phyloP scores from a whole-genome alignment of 176 grass and related monocot species.

The sorghum (Sorghum bicolor) region Sorghum_bicolor_NCBIv3 NC_012879.2:16533001-16533500 shows the following conservation, averaged over 20 bases:
- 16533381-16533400: slow-evolving; percentile 88
- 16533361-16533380: slow-evolving; percentile 79
- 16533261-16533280: too few species aligned
- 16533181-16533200: too few species aligned
- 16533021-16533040: slow-evolving; percentile 1
- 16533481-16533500: slow-evolving; percentile 17
- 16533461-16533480: neutral
- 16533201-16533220: too few species aligned
- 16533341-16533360: slow-evolving; percentile 95
- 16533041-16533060: neutral
- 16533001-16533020: neutral
- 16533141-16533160: too few species aligned
- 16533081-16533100: neutral
- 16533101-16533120: neutral
- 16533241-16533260: too few species aligned
- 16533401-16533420: slow-evolving; percentile 89
- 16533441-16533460: neutral
- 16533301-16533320: too few species aligned
- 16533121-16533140: slow-evolving; percentile 1
- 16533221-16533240: too few species aligned
- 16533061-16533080: neutral
- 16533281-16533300: too few species aligned
- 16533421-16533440: slow-evolving; percentile 26
- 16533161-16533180: too few species aligned
- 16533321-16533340: too few species aligned